phyloP scores from a whole-genome alignment of 2,329 filamentous ascomycete species.

The Trichoderma asperellum region DNA sequence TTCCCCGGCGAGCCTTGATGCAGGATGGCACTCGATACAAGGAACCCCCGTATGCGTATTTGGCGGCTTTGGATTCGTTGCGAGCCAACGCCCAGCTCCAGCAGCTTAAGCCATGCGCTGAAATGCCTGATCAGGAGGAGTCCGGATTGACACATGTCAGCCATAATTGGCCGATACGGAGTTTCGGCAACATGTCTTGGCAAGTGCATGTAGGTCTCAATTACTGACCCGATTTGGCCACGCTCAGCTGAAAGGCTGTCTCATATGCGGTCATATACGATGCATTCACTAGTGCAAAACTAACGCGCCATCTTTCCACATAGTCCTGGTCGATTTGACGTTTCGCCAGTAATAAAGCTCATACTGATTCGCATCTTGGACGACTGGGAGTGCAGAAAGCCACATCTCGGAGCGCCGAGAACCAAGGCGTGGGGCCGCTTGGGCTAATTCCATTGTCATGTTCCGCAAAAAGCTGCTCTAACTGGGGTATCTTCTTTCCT shows the following conservation, averaged over 20 bases:
- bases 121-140: neutral
- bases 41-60: neutral
- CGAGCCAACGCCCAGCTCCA: neutral
- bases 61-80: conserved; percentile 26
- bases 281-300: neutral
- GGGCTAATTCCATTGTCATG: neutral
- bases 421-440: neutral
- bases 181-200: conserved; percentile 12
- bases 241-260: neutral
- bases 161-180: conserved; percentile 4
- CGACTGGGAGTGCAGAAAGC: conserved; percentile 10
- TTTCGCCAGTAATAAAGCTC: conserved; percentile 9
- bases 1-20: conserved; percentile 19
- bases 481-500: neutral
- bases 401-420: neutral
- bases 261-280: neutral
- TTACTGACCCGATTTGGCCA: neutral
- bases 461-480: neutral
- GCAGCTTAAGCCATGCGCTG: neutral
- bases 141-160: conserved; percentile 2
- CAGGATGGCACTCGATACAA: conserved; percentile 5
- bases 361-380: neutral
- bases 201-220: neutral
- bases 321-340: conserved; percentile 16
- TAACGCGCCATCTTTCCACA: neutral